A percentile compares a stretch with the other conserved stretches of the same genome.
These are phyloP conservation scores for Botrytis squamosa DNA, from an alignment of 2,329 filamentous ascomycete species.

Conservation along the genomic window DNA sequence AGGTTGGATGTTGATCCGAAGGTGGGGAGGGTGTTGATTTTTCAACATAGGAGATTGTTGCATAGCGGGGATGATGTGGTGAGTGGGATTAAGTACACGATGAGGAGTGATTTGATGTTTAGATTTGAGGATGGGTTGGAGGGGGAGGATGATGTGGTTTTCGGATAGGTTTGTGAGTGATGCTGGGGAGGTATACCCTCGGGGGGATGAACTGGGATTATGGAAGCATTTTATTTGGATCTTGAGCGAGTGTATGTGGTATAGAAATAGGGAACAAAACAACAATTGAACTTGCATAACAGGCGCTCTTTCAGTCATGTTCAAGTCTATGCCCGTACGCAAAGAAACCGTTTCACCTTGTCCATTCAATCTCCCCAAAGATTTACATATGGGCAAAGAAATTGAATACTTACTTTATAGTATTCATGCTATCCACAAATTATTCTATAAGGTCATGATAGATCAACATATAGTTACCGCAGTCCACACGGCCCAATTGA, in stretches of 20 bases:
- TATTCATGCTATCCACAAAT: background rate
- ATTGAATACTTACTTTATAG: background rate
- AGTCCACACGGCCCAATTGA: background rate
- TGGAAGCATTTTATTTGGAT: background rate
- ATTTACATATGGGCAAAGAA: background rate
- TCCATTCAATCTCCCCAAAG: background rate
- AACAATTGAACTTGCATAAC: background rate
- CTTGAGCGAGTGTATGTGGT: background rate
- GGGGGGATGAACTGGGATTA: background rate
- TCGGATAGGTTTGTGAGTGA: background rate
- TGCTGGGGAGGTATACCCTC: background rate
- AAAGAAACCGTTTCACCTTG: background rate
- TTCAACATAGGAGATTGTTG: constrained; percentile 53
- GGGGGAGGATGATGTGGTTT: constrained; percentile 10
- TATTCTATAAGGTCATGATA: background rate
- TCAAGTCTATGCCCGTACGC: background rate
- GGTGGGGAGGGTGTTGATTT: constrained; percentile 57
- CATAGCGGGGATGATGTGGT: constrained; percentile 56
- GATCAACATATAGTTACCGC: background rate
- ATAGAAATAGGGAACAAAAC: background rate
- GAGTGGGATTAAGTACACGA: constrained; percentile 54
- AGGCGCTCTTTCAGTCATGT: background rate
- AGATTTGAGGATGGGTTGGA: constrained; percentile 31
- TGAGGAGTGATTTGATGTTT: constrained; percentile 57
- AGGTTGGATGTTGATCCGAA: constrained; percentile 55